Percentiles rank a stretch among this genome's conserved stretches.
Evolutionary conservation across 2,329 filamentous ascomycete species (phyloP).

Genomic region (Cadophora malorum): DNA sequence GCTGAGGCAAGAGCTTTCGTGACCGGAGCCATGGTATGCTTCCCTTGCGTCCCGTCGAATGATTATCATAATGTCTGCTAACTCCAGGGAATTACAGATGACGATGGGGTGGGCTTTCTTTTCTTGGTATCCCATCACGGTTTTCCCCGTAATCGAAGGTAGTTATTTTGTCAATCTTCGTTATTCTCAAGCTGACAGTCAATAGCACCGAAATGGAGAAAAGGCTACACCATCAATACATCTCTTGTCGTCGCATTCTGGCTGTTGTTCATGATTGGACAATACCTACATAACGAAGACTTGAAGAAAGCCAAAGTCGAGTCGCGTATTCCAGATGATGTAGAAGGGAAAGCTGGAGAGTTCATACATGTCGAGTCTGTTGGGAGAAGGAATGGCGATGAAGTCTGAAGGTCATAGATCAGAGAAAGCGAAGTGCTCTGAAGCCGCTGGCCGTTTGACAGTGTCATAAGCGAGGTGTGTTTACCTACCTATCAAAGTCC

Average conservation of each 20-base stretch:
- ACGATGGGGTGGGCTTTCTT: constrained; percentile 44
- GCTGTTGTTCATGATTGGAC: constrained; percentile 44
- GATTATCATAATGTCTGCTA: neutral
- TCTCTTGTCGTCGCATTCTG: constrained; percentile 43
- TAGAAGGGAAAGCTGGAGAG: neutral
- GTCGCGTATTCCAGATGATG: constrained; percentile 4
- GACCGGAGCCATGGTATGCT: constrained; percentile 44
- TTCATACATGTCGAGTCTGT: constrained; percentile 5
- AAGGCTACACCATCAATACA: constrained; percentile 42
- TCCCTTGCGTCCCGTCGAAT: neutral
- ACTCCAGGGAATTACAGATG: constrained; percentile 38
- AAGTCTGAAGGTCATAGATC: too few species aligned
- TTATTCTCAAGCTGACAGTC: neutral
- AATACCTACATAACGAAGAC: constrained; percentile 45
- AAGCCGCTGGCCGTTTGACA: too few species aligned
- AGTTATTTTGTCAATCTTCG: neutral
- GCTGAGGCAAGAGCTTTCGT: constrained; percentile 44
- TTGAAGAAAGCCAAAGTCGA: constrained; percentile 35
- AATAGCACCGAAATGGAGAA: constrained; percentile 41
- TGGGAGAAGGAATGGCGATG: too few species aligned
- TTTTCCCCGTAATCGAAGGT: constrained; percentile 43
- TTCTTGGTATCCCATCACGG: constrained; percentile 43
- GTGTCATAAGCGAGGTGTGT: too few species aligned
- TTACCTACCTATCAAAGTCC: too few species aligned
- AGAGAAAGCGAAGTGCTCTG: too few species aligned